phyloP scores from a whole-genome alignment of 108 stramenopile species.

The Parmales sp. region DNA sequence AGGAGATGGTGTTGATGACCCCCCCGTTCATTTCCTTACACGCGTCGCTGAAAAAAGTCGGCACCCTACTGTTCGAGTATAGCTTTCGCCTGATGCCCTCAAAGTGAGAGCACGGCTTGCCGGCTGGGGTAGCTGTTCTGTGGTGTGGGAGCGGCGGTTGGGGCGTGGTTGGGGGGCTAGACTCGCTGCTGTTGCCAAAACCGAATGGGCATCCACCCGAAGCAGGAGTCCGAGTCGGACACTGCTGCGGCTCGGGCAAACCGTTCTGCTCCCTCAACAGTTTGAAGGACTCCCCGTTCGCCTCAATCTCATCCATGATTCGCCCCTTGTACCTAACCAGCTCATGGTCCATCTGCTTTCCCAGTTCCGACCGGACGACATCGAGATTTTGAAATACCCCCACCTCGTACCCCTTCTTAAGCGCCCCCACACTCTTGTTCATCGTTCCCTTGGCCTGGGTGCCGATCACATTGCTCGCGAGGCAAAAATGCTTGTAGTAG shows the following conservation, averaged over 20 bases:
- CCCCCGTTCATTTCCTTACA: not conserved
- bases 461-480: constrained; percentile 26
- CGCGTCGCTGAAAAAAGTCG: not conserved
- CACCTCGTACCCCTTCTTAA: constrained; percentile 19
- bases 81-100: not conserved
- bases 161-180: too few species aligned
- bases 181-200: too few species aligned
- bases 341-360: constrained; percentile 10
- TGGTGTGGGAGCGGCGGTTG: too few species aligned
- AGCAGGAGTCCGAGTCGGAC: too few species aligned
- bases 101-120: too few species aligned
- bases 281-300: too few species aligned
- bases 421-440: constrained; percentile 18
- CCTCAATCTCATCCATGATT: constrained; percentile 21
- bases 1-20: not conserved
- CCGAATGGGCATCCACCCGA: too few species aligned
- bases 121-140: too few species aligned
- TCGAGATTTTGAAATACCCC: constrained; percentile 21
- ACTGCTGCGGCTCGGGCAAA: too few species aligned
- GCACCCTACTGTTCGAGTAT: constrained; percentile 8
- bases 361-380: constrained; percentile 14
- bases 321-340: constrained; percentile 16
- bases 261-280: too few species aligned
- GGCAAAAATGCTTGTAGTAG: constrained; percentile 21
- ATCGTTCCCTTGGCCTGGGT: constrained; percentile 22